Evolutionary conservation across 129 eudicot genomes (phyloP).

Genomic region (Sambucus nigra): DNA sequence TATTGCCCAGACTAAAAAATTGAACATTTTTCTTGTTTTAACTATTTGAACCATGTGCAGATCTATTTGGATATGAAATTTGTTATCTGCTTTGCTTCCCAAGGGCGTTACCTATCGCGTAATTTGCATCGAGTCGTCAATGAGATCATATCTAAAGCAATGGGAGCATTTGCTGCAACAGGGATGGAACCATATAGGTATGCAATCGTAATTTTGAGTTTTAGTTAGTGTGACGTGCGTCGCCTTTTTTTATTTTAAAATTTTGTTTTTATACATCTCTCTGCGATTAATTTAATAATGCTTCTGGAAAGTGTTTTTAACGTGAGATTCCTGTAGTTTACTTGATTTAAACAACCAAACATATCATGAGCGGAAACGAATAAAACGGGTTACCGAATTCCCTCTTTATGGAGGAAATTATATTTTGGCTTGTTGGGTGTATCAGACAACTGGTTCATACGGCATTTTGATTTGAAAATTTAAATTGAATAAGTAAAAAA

Average conservation of each 20-base stretch:
- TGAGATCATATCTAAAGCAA: conserved; percentile 76
- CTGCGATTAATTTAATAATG: too few relatives aligned
- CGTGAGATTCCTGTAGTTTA: too few relatives aligned
- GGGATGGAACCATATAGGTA: conserved; percentile 92
- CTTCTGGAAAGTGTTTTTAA: too few relatives aligned
- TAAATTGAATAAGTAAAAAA: background rate
- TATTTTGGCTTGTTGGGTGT: background rate
- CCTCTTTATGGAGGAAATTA: background rate
- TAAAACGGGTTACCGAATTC: background rate
- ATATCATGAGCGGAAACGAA: background rate
- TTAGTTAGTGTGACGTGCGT: background rate
- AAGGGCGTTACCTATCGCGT: conserved; percentile 92
- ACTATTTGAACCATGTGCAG: conserved; percentile 32
- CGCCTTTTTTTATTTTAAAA: background rate
- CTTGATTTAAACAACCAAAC: background rate
- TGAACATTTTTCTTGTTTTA: background rate
- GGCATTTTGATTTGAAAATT: background rate
- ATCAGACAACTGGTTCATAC: background rate
- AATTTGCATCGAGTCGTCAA: conserved; percentile 75
- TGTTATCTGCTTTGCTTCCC: conserved; percentile 85
- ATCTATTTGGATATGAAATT: conserved; percentile 96
- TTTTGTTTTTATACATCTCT: too few relatives aligned
- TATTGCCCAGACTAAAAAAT: background rate
- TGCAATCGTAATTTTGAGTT: background rate
- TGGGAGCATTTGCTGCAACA: conserved; percentile 71